Evolutionary conservation across 2,329 filamentous ascomycete species (phyloP).

Genomic region (Aspergillus pseudoglaucus): DNA sequence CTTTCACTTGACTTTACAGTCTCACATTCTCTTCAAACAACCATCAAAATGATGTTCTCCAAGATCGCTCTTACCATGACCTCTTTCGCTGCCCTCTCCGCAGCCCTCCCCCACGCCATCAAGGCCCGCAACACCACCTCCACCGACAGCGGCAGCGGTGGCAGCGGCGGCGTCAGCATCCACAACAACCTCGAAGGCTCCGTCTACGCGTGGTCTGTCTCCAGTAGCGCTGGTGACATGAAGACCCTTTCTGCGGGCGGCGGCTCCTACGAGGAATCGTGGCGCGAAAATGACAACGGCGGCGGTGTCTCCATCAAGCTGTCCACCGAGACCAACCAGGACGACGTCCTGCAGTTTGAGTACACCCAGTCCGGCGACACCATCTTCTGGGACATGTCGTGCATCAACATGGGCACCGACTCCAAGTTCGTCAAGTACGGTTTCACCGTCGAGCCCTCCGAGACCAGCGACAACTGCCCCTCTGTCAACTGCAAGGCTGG

Average conservation of each 20-base stretch:
- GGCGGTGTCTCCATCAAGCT: conserved; percentile 40
- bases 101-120: conserved; percentile 24
- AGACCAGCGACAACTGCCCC: conserved; percentile 22
- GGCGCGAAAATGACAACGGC: conserved; percentile 30
- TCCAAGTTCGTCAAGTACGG: conserved; percentile 28
- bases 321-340: conserved; percentile 22
- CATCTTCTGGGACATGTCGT: conserved; percentile 34
- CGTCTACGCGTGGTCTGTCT: conserved; percentile 38
- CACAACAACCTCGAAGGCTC: conserved; percentile 31
- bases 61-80: conserved; percentile 18
- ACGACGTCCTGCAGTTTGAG: conserved; percentile 38
- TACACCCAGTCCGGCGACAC: conserved; percentile 25
- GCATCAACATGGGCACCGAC: conserved; percentile 25
- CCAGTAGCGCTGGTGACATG: conserved; percentile 28
- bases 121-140: conserved; percentile 15
- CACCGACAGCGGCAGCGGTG: conserved; percentile 12
- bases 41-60: conserved; percentile 27
- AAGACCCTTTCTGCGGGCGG: conserved; percentile 26
- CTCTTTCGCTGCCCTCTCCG: conserved; percentile 25
- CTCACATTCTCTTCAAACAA: neutral
- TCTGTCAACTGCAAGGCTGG: conserved; percentile 30
- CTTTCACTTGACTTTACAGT: neutral
- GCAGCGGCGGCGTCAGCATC: conserved; percentile 28
- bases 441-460: conserved; percentile 28
- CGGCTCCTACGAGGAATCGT: conserved; percentile 29